Conservation (phyloP, 257 asterid genomes). For the Solanum pinnatisectum region DNA sequence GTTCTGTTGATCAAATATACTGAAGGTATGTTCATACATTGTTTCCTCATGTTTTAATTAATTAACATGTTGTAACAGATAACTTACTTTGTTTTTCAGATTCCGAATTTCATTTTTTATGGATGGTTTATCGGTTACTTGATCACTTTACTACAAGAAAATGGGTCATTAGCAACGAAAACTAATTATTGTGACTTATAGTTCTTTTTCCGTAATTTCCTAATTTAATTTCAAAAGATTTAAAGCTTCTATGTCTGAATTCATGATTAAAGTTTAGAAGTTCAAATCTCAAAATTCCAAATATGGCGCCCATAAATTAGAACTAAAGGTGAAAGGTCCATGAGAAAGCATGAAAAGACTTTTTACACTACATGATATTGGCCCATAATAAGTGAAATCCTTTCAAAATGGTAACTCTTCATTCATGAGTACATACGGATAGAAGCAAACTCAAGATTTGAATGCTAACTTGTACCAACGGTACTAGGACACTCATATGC, state of each 20-base stretch:
- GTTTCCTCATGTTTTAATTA: neutral
- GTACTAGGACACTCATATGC: too few species aligned
- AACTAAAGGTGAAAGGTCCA: too few species aligned
- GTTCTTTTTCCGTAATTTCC: too few species aligned
- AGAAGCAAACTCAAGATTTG: too few species aligned
- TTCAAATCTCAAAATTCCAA: too few species aligned
- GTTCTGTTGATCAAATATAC: conserved; percentile 48
- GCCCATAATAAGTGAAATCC: neutral
- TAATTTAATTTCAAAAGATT: too few species aligned
- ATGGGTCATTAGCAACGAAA: neutral
- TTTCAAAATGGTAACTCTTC: neutral
- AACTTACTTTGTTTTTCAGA: neutral
- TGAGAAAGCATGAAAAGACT: too few species aligned
- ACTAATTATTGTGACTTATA: neutral
- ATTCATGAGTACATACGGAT: neutral
- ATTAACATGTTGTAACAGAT: neutral
- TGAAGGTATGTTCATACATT: conserved; percentile 29
- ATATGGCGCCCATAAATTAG: neutral
- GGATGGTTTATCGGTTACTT: neutral
- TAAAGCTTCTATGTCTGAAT: too few species aligned
- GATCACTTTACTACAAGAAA: neutral
- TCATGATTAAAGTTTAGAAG: too few species aligned
- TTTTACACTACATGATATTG: neutral
- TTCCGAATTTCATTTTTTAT: neutral
- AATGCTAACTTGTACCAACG: too few species aligned